A percentile compares a stretch with the other conserved stretches of the same genome.
These are phyloP conservation scores for Fusarium tupiense DNA, from an alignment of 2,329 filamentous ascomycete genomes.

Conservation along the genomic window DNA sequence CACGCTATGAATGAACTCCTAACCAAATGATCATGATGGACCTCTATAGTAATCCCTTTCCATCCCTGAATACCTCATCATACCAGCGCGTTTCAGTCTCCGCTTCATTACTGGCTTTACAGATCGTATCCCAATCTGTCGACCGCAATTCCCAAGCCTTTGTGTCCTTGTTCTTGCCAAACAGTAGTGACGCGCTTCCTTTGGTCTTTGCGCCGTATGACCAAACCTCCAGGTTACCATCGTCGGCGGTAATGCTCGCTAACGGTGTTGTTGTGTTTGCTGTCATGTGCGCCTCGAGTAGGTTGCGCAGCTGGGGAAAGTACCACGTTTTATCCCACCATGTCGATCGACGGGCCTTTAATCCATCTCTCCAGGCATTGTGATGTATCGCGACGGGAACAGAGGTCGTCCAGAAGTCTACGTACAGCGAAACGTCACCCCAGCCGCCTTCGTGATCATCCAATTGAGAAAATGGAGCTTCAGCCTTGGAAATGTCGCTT, in stretches of 20 bases:
- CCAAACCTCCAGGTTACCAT: constrained; percentile 21
- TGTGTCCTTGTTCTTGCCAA: constrained; percentile 34
- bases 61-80: constrained; percentile 38
- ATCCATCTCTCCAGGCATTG: constrained; percentile 41
- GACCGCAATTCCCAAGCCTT: constrained; percentile 31
- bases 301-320: constrained; percentile 38
- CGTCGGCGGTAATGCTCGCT: constrained; percentile 20
- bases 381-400: constrained; percentile 41
- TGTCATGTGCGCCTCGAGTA: constrained; percentile 28
- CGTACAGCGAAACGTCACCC: constrained; percentile 36
- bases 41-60: constrained; percentile 29
- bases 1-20: constrained; percentile 35
- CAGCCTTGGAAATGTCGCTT: constrained; percentile 29
- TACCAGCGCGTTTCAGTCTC: constrained; percentile 31
- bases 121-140: constrained; percentile 37
- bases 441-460: constrained; percentile 7
- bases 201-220: constrained; percentile 21
- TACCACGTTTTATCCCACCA: constrained; percentile 44
- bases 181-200: constrained; percentile 25
- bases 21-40: constrained; percentile 8
- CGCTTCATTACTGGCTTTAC: constrained; percentile 22
- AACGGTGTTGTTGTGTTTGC: constrained; percentile 26
- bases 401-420: constrained; percentile 39
- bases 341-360: constrained; percentile 33
- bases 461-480: constrained; percentile 27